Percentiles rank a stretch among this genome's conserved stretches.
These are phyloP conservation scores for Penicillium sp. DNA, from an alignment of 2,329 filamentous ascomycete genomes.

Conservation along the genomic window DNA sequence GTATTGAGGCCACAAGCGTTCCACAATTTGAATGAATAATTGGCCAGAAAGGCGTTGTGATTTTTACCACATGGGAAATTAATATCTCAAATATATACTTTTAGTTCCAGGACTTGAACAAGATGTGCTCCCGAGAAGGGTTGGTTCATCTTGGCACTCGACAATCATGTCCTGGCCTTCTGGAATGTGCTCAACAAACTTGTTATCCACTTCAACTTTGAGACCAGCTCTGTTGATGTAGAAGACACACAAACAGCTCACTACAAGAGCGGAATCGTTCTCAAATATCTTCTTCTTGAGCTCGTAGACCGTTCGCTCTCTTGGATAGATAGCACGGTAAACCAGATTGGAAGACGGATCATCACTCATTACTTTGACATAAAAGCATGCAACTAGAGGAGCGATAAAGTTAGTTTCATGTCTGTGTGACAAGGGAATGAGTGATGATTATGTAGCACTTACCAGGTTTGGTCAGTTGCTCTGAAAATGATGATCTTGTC, in stretches of 20 bases:
- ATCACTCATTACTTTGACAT: background rate
- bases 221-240: background rate
- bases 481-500: background rate
- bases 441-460: background rate
- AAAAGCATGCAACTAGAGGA: background rate
- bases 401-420: no score
- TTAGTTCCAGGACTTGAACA: no score
- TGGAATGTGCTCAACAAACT: background rate
- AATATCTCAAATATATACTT: no score
- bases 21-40: no score
- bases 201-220: background rate
- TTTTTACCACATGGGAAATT: no score
- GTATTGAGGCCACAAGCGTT: no score
- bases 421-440: no score
- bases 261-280: background rate
- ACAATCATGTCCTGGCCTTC: background rate
- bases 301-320: background rate
- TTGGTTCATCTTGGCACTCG: background rate
- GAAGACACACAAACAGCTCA: background rate
- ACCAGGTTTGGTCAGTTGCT: background rate
- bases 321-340: background rate
- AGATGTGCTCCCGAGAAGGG: no score
- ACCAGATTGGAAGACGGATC: background rate
- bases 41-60: no score
- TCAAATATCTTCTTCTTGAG: background rate